Conservation (phyloP, 177 flowering plant genomes). For the Telopea speciosissima region DNA sequence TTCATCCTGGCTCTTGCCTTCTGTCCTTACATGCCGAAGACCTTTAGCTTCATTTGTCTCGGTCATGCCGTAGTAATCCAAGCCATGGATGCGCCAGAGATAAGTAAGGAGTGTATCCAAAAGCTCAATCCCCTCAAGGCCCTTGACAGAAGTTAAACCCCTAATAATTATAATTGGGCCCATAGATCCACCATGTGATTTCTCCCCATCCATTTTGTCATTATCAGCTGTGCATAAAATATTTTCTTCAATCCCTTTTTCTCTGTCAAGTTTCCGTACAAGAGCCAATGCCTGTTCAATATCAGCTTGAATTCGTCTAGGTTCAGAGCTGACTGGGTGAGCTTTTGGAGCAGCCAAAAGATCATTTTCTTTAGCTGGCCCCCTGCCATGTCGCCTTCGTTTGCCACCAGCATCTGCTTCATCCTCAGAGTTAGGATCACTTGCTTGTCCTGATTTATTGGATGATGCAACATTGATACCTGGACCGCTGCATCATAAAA, state of each 20-base stretch:
- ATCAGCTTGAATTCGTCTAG: constrained; percentile 67
- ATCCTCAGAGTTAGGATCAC: constrained; percentile 84
- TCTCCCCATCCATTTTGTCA: constrained; percentile 56
- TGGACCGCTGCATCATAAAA: constrained; percentile 63
- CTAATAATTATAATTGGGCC: constrained; percentile 86
- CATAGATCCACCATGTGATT: constrained; percentile 45
- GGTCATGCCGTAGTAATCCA: constrained; percentile 88
- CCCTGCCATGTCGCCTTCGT: constrained; percentile 71
- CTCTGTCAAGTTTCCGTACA: constrained; percentile 78
- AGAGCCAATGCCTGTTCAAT: constrained; percentile 81
- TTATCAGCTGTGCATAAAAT: constrained; percentile 52
- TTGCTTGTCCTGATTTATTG: constrained; percentile 59
- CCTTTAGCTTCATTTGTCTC: constrained; percentile 87
- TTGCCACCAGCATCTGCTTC: constrained; percentile 67
- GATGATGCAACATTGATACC: constrained; percentile 44
- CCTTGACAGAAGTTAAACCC: constrained; percentile 83
- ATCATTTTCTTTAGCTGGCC: constrained; percentile 62
- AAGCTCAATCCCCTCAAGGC: constrained; percentile 91
- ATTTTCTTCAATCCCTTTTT: constrained; percentile 83
- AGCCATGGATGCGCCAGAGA: constrained; percentile 92
- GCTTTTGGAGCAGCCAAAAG: constrained; percentile 82
- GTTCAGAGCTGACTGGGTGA: constrained; percentile 71
- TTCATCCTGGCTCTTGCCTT: constrained; percentile 57
- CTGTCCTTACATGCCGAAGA: constrained; percentile 82
- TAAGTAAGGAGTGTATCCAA: constrained; percentile 86